Evolutionary conservation across 208 protist species (phyloP).

Genomic region (Acanthamoeba triangularis): DNA sequence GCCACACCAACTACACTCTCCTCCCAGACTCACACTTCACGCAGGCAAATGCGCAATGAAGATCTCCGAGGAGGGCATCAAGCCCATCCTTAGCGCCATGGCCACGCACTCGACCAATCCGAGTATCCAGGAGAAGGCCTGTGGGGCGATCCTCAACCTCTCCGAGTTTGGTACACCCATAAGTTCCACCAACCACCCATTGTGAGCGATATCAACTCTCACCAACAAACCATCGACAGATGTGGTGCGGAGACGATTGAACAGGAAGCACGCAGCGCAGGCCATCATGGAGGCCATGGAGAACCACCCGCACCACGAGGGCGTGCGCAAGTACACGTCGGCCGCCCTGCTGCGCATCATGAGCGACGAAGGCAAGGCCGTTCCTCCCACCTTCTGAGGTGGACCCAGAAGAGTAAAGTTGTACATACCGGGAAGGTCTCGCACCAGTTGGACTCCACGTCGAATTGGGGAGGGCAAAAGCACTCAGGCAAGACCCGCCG

Average conservation of each 20-base stretch:
- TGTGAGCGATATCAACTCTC: neutral
- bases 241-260: neutral
- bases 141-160: slow-evolving; percentile 55
- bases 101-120: neutral
- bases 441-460: too few species aligned
- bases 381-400: neutral
- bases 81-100: neutral
- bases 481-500: too few species aligned
- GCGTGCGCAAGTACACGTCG: slow-evolving; percentile 51
- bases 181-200: neutral
- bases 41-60: slow-evolving; percentile 26
- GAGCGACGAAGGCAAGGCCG: slow-evolving; percentile 57
- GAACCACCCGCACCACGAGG: slow-evolving; percentile 45
- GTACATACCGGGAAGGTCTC: too few species aligned
- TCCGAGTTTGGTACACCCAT: neutral
- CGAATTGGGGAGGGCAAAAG: too few species aligned
- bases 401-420: too few species aligned
- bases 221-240: neutral
- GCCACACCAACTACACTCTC: neutral
- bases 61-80: slow-evolving; percentile 33
- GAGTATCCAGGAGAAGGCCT: slow-evolving; percentile 10
- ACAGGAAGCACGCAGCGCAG: slow-evolving; percentile 35
- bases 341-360: slow-evolving; percentile 51
- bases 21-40: neutral
- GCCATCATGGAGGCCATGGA: slow-evolving; percentile 46